These are phyloP conservation scores for Xylaria intraflava DNA, from an alignment of 495 filamentous ascomycete genomes.

Conservation along the genomic window DNA sequence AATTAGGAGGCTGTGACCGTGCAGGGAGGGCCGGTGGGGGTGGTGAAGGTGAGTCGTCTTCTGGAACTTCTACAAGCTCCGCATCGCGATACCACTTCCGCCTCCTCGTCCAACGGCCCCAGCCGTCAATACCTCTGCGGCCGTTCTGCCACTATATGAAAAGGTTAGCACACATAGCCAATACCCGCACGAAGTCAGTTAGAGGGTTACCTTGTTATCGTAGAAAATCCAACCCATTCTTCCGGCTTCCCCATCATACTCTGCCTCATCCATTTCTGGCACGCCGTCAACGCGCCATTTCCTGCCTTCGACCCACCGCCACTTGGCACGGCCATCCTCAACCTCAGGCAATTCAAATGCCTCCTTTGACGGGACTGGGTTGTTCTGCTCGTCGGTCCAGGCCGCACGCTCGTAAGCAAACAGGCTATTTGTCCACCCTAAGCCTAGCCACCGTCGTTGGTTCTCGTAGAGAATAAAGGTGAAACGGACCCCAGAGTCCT, in stretches of 20 bases:
- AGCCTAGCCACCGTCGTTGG: constrained; percentile 87
- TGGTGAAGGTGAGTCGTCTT: constrained; percentile 23
- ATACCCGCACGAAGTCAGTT: neutral
- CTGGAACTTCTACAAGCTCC: constrained; percentile 74
- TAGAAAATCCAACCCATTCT: constrained; percentile 91
- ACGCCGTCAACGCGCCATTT: constrained; percentile 85
- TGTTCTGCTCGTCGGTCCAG: constrained; percentile 96
- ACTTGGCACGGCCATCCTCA: constrained; percentile 64
- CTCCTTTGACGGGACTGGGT: constrained; percentile 67
- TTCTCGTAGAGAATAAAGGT: constrained; percentile 97
- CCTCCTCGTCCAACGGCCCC: constrained; percentile 89
- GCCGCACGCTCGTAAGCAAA: constrained; percentile 81
- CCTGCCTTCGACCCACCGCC: constrained; percentile 81
- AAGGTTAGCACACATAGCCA: neutral
- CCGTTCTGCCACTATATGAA: constrained; percentile 77
- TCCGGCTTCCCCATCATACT: constrained; percentile 50
- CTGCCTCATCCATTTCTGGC: constrained; percentile 42
- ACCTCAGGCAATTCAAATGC: constrained; percentile 84
- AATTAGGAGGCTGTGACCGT: constrained; percentile 10
- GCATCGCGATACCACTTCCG: constrained; percentile 96
- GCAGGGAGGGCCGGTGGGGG: constrained; percentile 16
- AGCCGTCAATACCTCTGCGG: constrained; percentile 79
- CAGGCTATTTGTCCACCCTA: constrained; percentile 89
- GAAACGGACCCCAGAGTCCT: constrained; percentile 76
- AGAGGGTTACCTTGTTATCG: constrained; percentile 76